Percentiles rank a stretch among this genome's conserved stretches.
phyloP scores from a whole-genome alignment of 2,329 filamentous ascomycete species.

The Elsinoe australis region DNA sequence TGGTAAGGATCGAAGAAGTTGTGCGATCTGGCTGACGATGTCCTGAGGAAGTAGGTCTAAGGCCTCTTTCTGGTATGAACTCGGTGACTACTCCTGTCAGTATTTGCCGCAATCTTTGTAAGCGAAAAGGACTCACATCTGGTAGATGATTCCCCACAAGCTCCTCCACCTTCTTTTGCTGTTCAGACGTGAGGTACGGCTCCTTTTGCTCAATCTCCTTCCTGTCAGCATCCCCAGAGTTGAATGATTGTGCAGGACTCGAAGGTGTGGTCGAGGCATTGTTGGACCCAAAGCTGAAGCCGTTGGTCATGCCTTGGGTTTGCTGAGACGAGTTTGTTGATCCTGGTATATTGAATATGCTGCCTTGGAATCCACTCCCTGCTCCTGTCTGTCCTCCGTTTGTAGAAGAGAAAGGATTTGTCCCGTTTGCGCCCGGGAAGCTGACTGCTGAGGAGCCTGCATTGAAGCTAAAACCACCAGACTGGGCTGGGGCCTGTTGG shows the following conservation, averaged over 20 bases:
- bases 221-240: slow-evolving; percentile 6
- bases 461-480: slow-evolving; percentile 14
- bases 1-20: slow-evolving; percentile 4
- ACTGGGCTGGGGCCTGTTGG: not conserved
- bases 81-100: slow-evolving; percentile 1
- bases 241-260: not conserved
- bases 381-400: not conserved
- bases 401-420: slow-evolving; percentile 13
- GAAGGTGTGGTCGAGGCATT: slow-evolving; percentile 7
- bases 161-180: slow-evolving; percentile 13
- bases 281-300: slow-evolving; percentile 10
- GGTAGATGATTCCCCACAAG: slow-evolving; percentile 10
- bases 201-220: slow-evolving; percentile 10
- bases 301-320: slow-evolving; percentile 1
- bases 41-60: slow-evolving; percentile 2
- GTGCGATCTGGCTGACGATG: not conserved
- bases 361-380: slow-evolving; percentile 8
- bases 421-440: slow-evolving; percentile 12
- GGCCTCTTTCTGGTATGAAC: slow-evolving; percentile 5
- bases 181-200: slow-evolving; percentile 10
- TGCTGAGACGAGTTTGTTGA: slow-evolving; percentile 6
- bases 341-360: slow-evolving; percentile 15
- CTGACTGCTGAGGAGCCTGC: slow-evolving; percentile 4
- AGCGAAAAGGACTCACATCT: not conserved
- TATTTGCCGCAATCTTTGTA: not conserved